These are phyloP conservation scores for Aspergillus amoenus DNA, from an alignment of 2,329 filamentous ascomycete genomes.

Conservation along the genomic window DNA sequence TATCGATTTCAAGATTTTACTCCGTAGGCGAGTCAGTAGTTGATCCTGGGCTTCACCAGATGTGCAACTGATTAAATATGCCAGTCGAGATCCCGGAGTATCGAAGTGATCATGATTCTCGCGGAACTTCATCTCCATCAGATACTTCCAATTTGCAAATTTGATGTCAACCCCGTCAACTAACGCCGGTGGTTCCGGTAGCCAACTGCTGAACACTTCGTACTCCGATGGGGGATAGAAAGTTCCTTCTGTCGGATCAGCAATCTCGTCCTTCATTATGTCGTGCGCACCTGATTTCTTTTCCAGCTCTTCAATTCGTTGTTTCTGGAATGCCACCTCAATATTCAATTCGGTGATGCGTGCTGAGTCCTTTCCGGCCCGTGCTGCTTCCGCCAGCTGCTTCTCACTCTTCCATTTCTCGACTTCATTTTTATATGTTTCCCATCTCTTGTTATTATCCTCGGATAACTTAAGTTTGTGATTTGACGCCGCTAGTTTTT, in stretches of 20 bases:
- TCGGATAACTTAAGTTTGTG: neutral
- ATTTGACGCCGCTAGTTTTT: neutral
- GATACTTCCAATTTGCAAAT: neutral
- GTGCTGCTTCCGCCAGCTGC: neutral
- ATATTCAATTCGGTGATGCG: neutral
- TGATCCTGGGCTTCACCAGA: slow-evolving; percentile 2
- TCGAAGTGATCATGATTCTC: neutral
- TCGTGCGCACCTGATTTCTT: neutral
- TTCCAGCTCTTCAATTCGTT: neutral
- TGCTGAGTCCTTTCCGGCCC: neutral
- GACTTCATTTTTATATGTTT: neutral
- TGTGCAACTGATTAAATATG: neutral
- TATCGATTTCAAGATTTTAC: neutral
- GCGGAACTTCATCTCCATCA: neutral
- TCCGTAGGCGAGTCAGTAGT: neutral
- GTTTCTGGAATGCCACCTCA: neutral
- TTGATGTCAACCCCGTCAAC: neutral
- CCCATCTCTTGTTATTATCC: neutral
- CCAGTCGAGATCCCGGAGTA: neutral
- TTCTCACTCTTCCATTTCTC: neutral
- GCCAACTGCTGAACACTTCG: neutral
- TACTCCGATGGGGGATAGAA: neutral
- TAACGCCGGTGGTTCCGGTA: neutral
- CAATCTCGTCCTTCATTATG: neutral
- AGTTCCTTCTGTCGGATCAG: neutral